These are phyloP conservation scores for Aethionema arabicum DNA, from an alignment of 345 rosid genomes.

Conservation along the genomic window DNA sequence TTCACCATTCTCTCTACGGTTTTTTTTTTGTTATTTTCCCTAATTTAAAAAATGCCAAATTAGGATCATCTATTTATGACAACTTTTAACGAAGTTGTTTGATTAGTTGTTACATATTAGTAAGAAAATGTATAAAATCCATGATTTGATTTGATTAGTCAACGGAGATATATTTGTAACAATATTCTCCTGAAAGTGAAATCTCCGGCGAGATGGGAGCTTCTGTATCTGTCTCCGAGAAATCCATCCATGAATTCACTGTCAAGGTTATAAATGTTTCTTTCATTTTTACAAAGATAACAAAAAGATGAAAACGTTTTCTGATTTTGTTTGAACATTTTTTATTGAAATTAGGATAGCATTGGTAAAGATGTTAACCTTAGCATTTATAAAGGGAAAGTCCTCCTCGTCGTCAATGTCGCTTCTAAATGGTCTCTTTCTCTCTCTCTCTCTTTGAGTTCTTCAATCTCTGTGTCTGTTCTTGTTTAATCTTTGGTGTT, in stretches of 20 bases:
- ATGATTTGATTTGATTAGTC: no score
- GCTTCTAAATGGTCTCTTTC: constrained; percentile 81
- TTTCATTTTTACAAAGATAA: neutral
- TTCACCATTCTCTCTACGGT: no score
- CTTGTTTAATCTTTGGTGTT: neutral
- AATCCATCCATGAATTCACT: constrained; percentile 65
- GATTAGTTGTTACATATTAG: no score
- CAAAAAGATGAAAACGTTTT: constrained; percentile 18
- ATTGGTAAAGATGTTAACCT: constrained; percentile 70
- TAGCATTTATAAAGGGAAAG: constrained; percentile 68
- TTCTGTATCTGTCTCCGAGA: constrained; percentile 55
- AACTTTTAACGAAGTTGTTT: no score
- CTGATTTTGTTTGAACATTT: neutral
- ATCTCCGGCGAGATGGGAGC: constrained; percentile 51
- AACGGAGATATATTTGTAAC: no score
- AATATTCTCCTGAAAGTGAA: neutral
- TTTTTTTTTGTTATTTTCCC: no score
- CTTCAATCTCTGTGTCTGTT: neutral
- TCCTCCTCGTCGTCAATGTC: constrained; percentile 82
- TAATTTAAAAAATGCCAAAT: no score
- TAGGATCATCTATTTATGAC: no score
- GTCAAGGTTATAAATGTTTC: constrained; percentile 51
- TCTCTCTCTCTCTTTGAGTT: neutral
- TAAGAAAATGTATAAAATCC: no score
- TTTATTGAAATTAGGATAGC: constrained; percentile 48